Evolutionary conservation across 352 stramenopile species (phyloP).

Genomic region (Phytopythium kandeliae): DNA sequence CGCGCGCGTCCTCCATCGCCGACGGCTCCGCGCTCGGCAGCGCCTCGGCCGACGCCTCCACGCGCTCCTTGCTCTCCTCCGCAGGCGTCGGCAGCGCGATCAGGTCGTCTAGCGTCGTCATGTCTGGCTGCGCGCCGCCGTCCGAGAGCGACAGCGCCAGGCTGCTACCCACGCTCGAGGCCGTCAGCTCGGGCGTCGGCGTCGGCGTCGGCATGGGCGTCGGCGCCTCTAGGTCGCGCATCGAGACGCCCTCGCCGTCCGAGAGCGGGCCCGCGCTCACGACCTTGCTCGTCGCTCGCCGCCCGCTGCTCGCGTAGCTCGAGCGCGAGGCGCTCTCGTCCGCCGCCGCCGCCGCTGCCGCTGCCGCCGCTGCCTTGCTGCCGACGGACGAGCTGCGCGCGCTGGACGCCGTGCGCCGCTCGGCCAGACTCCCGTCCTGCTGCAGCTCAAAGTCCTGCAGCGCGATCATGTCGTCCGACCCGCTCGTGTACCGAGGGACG

Average conservation of each 20-base stretch:
- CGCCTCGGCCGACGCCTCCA: slow-evolving; percentile 7
- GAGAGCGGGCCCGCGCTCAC: background rate
- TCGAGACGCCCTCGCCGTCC: background rate
- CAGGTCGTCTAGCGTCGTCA: slow-evolving; percentile 4
- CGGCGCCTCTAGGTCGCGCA: background rate
- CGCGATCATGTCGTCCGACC: slow-evolving; percentile 36
- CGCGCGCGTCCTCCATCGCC: slow-evolving; percentile 39
- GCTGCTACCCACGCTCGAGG: background rate
- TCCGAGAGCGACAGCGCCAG: background rate
- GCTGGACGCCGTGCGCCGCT: slow-evolving; percentile 16
- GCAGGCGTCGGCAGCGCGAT: slow-evolving; percentile 18
- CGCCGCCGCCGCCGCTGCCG: slow-evolving; percentile 5
- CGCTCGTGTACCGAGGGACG: background rate
- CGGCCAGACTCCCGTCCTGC: slow-evolving; percentile 22
- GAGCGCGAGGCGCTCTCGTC: background rate
- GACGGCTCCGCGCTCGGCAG: slow-evolving; percentile 12
- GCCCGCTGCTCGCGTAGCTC: background rate
- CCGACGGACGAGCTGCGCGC: slow-evolving; percentile 15
- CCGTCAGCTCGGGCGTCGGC: background rate
- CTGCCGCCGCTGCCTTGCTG: slow-evolving; percentile 10
- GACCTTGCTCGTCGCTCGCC: background rate
- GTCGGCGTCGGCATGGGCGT: background rate
- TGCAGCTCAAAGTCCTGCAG: slow-evolving; percentile 46
- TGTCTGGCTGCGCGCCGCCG: background rate
- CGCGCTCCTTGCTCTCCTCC: slow-evolving; percentile 8